Evolutionary conservation across 345 rosid genomes (phyloP).

Genomic region (Salix viminalis): DNA sequence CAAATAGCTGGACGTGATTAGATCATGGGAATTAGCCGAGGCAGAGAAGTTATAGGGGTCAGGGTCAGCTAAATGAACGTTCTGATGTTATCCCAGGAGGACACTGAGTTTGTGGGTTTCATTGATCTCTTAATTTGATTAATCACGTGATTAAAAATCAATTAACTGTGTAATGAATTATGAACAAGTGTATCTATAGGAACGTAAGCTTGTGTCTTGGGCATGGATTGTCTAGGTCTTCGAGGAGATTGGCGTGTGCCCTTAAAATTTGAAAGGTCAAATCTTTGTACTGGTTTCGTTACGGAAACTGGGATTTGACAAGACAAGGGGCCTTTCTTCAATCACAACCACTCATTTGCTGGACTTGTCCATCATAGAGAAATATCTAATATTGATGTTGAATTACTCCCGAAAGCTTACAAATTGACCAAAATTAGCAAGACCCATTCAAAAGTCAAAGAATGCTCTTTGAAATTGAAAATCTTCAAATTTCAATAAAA

Average conservation of each 20-base stretch:
- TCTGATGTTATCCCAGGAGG: not conserved
- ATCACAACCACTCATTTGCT: not conserved
- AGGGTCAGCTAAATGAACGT: slow-evolving; percentile 3
- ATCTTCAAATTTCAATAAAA: too few relatives aligned
- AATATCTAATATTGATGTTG: not conserved
- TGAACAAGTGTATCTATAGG: not conserved
- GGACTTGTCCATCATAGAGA: not conserved
- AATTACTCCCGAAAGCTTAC: not conserved
- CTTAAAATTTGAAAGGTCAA: not conserved
- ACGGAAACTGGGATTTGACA: not conserved
- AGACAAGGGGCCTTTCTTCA: not conserved
- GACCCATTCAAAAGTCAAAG: too few relatives aligned
- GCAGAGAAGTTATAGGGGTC: slow-evolving; percentile 7
- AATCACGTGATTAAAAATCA: too few relatives aligned
- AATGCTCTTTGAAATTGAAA: too few relatives aligned
- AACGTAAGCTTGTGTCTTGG: not conserved
- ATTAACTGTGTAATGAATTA: too few relatives aligned
- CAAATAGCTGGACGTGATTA: not conserved
- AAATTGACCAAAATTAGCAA: too few relatives aligned
- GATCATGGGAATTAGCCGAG: not conserved
- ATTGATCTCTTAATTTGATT: not conserved
- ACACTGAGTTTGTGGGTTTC: too few relatives aligned
- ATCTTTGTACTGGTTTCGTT: not conserved
- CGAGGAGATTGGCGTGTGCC: not conserved
- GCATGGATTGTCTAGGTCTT: not conserved